A percentile compares a stretch with the other conserved stretches of the same genome.
Evolutionary conservation across 805 yeast genomes (phyloP).

Genomic region (Ogataea neopini): DNA sequence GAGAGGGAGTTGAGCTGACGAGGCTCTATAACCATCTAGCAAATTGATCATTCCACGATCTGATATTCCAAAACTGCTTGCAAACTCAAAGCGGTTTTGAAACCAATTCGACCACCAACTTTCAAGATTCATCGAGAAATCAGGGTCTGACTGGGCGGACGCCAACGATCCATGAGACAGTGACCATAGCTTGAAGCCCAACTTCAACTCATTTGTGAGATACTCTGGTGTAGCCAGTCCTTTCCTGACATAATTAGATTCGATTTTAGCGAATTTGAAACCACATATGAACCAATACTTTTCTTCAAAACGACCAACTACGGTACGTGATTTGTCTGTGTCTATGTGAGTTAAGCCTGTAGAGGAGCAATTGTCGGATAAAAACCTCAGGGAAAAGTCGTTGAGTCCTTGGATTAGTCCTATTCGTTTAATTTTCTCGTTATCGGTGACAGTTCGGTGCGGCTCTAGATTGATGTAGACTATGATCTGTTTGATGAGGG

Average conservation of each 20-base stretch:
- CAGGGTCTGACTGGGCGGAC: constrained; percentile 6
- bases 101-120: constrained; percentile 43
- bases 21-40: constrained; percentile 31
- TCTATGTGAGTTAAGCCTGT: constrained; percentile 27
- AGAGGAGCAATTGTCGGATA: not conserved
- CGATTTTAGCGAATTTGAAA: constrained; percentile 21
- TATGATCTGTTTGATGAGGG: constrained; percentile 26
- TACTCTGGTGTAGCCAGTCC: constrained; percentile 38
- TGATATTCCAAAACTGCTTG: constrained; percentile 26
- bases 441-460: constrained; percentile 18
- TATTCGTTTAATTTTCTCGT: constrained; percentile 25
- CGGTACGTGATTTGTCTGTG: constrained; percentile 35
- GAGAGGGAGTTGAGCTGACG: constrained; percentile 31
- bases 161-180: constrained; percentile 35
- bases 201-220: constrained; percentile 28
- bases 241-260: constrained; percentile 20
- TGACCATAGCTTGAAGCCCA: constrained; percentile 37
- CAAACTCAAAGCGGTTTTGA: constrained; percentile 28
- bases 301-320: constrained; percentile 33
- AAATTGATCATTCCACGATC: constrained; percentile 39
- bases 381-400: constrained; percentile 29
- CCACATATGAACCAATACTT: constrained; percentile 37
- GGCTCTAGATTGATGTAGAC: constrained; percentile 25
- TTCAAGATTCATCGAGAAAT: constrained; percentile 17
- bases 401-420: constrained; percentile 33